A percentile compares a stretch with the other conserved stretches of the same genome.
phyloP scores from a whole-genome alignment of 768 basidiomycete species.

The Boletellus sp. region DNA sequence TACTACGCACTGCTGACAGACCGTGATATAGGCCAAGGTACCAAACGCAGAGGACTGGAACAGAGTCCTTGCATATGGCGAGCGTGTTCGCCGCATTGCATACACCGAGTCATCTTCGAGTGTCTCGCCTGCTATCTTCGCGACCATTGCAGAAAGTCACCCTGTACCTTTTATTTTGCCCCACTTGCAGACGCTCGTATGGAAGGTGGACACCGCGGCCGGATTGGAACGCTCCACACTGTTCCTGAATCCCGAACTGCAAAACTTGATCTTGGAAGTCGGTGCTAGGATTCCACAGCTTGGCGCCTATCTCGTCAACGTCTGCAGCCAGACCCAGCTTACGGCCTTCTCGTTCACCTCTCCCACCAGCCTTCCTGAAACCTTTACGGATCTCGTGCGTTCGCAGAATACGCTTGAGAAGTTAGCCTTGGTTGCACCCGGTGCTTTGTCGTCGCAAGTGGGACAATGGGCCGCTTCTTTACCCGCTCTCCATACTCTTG shows the following conservation, averaged over 20 bases:
- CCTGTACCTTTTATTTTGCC: constrained; percentile 66
- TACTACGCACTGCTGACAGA: constrained; percentile 6
- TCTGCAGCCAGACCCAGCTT: constrained; percentile 61
- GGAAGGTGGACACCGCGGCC: constrained; percentile 66
- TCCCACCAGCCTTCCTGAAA: constrained; percentile 65
- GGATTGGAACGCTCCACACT: constrained; percentile 61
- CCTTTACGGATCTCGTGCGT: constrained; percentile 62
- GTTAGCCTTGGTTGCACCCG: constrained; percentile 65
- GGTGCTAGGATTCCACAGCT: constrained; percentile 56
- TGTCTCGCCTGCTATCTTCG: constrained; percentile 62
- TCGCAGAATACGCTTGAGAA: constrained; percentile 59
- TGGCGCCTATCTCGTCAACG: constrained; percentile 57
- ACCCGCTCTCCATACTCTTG: constrained; percentile 56
- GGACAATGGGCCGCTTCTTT: constrained; percentile 71
- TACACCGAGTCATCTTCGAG: constrained; percentile 68
- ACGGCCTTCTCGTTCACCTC: constrained; percentile 68
- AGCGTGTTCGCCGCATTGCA: constrained; percentile 62
- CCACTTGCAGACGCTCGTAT: constrained; percentile 62
- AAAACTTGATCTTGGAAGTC: constrained; percentile 59
- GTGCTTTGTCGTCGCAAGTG: constrained; percentile 65
- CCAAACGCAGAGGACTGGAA: constrained; percentile 72
- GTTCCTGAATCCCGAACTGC: constrained; percentile 65
- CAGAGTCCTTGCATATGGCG: constrained; percentile 58
- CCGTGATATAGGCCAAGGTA: constrained; percentile 43
- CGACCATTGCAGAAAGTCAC: constrained; percentile 60